Conservation (phyloP, 768 basidiomycete species). For the Suillus sp. region DNA sequence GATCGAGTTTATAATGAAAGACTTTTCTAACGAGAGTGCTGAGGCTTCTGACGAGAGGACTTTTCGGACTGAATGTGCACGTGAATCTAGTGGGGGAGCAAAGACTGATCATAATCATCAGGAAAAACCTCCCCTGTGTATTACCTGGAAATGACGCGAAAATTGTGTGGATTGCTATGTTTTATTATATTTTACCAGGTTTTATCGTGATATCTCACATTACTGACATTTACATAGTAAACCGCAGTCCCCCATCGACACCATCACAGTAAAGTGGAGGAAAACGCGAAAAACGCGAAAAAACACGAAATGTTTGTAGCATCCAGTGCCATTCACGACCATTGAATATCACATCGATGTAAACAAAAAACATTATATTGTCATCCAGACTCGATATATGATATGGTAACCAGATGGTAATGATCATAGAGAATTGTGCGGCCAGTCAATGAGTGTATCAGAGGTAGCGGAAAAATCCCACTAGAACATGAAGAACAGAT, state of each 20-base stretch:
- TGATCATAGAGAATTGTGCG: background rate
- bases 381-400: background rate
- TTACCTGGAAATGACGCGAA: background rate
- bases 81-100: too few species aligned
- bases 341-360: background rate
- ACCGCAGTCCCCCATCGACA: background rate
- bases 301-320: background rate
- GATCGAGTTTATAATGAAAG: too few species aligned
- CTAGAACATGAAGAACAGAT: too few species aligned
- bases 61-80: too few species aligned
- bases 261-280: background rate
- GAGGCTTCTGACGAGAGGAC: too few species aligned
- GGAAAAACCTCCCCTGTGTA: background rate
- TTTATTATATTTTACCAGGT: background rate
- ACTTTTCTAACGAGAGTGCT: too few species aligned
- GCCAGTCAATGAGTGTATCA: background rate
- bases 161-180: background rate
- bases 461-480: too few species aligned
- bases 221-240: background rate
- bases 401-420: background rate
- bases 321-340: background rate
- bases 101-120: too few species aligned
- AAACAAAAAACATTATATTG: conserved; percentile 3
- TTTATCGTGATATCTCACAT: background rate
- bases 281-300: background rate